Base-by-base conservation (phyloP, 108 stramenopile species). In the Fragilaria crotonensis region DNA sequence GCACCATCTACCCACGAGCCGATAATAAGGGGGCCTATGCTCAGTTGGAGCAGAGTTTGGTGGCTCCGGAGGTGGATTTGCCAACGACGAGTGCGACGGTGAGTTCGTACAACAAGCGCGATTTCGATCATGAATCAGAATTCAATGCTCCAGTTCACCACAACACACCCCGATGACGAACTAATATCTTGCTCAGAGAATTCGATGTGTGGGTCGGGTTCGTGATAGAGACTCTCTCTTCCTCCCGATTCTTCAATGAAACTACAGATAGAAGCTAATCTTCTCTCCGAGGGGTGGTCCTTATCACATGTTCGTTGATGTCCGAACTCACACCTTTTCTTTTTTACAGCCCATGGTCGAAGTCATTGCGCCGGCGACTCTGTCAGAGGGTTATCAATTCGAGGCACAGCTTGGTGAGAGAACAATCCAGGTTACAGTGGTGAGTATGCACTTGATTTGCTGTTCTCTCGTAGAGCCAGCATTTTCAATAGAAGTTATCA, bases 321-420 rank as follows among this genome's bases (percentile, higher is more conserved):
- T 41, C 14, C 36, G 14, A 41, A 41, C 7, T 41, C 14, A 14
- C 36, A 11, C 14, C 36, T 41, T 41, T 41, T 14, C 36, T 41
- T 41, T 14, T 41, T 41, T 14, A 41, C 36, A 41, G 36, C 62
- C 54, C 54, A 56, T 74, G 48, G 68, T 78, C 26, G 89, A 90
- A 33, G 83, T 84, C 19, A 52, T 78, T 27, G 83, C 83, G 3
- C 83, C 83, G 1, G 76, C 68, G 23, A 75, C 83, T 3, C 51
- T 84, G 22, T 45, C 54, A 27, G 77, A 80, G 62, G 83, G 77
- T 0, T 84, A 71, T 56, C 53, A 64, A 18, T 75, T 84, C 53
- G 79, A 84, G 58, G 79, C 76, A 11, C 21, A 71, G 58, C 57
- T 80, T 26, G 60, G 71, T 19, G 70, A 54, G 27, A 46, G 69